Evolutionary conservation across 2,329 filamentous ascomycete genomes (phyloP), one percentile per base, ranked within the genome.

Genomic region (Pseudopithomyces maydicus): DNA sequence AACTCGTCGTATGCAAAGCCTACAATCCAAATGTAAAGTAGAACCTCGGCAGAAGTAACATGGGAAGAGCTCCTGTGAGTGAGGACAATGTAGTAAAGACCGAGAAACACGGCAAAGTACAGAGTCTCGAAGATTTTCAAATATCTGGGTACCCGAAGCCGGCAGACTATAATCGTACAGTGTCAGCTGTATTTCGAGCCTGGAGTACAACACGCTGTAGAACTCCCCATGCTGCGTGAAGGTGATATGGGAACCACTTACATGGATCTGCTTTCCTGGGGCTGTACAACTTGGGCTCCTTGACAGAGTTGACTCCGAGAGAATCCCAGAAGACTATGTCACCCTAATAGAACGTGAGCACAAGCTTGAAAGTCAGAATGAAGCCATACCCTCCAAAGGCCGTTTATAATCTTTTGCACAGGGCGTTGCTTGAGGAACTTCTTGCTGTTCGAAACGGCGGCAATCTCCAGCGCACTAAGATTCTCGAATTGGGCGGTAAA

Each of bases 321-420:
- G 82, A 85, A 58, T 92, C 89, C 92, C 91, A 96, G 73, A 96
- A 95, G 36, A 93, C 85, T 58, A 96, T 92, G 63, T 93, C 88
- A 44, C 92, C 92, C 61, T 88, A 87, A 47, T 10, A 59, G 38
- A 29, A 47, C 26, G 35, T 47, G 50, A 20, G 29, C 14, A 10
- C 2, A 19, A 11, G 29, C 11, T 17, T 10, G 10, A 38, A 11
- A 11, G 3, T 2, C 32, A 19, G n/a, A n/a, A 36, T 5, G 6
- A 23, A 54, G 38, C 7, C 57, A 6, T 64, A 66, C 66, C 46
- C 69, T 64, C 91, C 92, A 96, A 52, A 96, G 90, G 47, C 90
- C 90, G 44, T 90, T 89, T 59, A 96, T 86, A 63, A 96, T 90
- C 67, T 89, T 90, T 71, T 96, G 92, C 11, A 96, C 89, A 2